Percentiles rank a stretch among this genome's conserved stretches.
Evolutionary conservation across 1,139 yeast species (phyloP).

Genomic region (Nadsonia starkeyi-henricii): DNA sequence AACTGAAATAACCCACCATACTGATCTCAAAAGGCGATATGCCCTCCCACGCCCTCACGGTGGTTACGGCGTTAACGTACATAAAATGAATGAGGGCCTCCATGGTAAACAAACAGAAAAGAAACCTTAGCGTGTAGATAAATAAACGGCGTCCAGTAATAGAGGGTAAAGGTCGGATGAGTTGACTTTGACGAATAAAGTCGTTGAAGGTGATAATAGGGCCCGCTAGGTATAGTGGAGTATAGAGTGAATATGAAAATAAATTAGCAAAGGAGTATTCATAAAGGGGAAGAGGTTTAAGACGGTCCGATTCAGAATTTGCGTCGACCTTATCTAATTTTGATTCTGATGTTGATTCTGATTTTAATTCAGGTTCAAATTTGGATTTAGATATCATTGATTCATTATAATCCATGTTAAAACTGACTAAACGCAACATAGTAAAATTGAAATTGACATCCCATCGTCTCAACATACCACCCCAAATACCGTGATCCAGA

Average conservation of each 20-base stretch:
- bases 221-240: constrained; percentile 90
- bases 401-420: constrained; percentile 51
- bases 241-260: constrained; percentile 62
- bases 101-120: constrained; percentile 70
- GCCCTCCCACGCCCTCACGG: constrained; percentile 79
- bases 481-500: constrained; percentile 28
- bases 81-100: constrained; percentile 76
- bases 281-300: too few species aligned
- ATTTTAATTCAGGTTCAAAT: too few species aligned
- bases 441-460: constrained; percentile 91
- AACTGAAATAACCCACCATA: constrained; percentile 84
- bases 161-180: constrained; percentile 32
- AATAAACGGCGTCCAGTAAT: constrained; percentile 38
- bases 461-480: constrained; percentile 81
- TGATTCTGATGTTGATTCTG: too few species aligned
- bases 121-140: constrained; percentile 52
- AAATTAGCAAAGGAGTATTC: constrained; percentile 55
- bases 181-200: constrained; percentile 49
- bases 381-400: constrained; percentile 8
- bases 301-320: too few species aligned
- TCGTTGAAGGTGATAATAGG: constrained; percentile 91
- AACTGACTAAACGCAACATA: constrained; percentile 69
- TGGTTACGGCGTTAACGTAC: constrained; percentile 87
- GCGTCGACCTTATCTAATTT: too few species aligned
- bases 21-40: constrained; percentile 86